These are phyloP conservation scores for Ogataea ganodermae DNA, from an alignment of 805 yeast species.

Conservation along the genomic window DNA sequence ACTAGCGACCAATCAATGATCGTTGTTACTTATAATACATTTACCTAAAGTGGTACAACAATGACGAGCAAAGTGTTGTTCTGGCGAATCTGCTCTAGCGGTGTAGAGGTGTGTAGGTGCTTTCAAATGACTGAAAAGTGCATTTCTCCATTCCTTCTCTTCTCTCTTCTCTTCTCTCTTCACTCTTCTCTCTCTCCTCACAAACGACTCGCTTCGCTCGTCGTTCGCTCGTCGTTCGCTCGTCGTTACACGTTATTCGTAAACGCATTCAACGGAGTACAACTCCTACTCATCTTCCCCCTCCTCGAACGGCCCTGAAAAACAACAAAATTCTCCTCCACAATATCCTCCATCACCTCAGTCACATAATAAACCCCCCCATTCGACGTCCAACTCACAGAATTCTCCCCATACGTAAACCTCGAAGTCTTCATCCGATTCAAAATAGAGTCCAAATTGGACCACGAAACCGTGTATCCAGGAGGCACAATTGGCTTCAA, in stretches of 20 bases:
- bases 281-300: constrained; percentile 22
- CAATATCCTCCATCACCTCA: constrained; percentile 50
- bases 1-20: too few species aligned
- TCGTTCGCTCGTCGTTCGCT: neutral
- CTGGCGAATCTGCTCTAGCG: too few species aligned
- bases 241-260: constrained; percentile 33
- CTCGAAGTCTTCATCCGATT: constrained; percentile 66
- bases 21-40: too few species aligned
- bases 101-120: too few species aligned
- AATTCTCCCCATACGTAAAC: constrained; percentile 61
- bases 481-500: constrained; percentile 78
- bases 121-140: too few species aligned
- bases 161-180: too few species aligned
- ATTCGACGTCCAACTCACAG: constrained; percentile 90
- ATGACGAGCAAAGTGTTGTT: too few species aligned
- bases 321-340: constrained; percentile 35
- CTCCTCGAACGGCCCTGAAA: constrained; percentile 30
- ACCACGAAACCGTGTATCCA: constrained; percentile 63
- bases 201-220: too few species aligned
- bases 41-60: too few species aligned
- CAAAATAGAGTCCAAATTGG: constrained; percentile 56
- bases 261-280: constrained; percentile 35
- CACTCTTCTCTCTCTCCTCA: too few species aligned
- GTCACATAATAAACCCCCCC: constrained; percentile 80
- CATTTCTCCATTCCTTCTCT: too few species aligned